Evolutionary conservation across 768 basidiomycete genomes (phyloP), one percentile per base, ranked within the genome.

Genomic region (Suillus americanus): DNA sequence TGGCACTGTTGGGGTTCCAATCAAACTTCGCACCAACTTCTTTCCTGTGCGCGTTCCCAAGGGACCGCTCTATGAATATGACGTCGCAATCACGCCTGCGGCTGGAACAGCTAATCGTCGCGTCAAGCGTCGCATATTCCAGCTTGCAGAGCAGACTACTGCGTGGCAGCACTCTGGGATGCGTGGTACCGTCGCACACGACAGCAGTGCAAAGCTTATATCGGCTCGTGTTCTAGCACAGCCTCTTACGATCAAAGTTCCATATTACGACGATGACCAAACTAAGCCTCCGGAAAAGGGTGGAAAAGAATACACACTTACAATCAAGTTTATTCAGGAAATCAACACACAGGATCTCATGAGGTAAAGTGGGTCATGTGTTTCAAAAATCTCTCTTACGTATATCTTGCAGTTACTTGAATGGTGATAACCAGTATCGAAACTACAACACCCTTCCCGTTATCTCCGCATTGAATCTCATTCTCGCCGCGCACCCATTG

Each of bases 1-100:
- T 69, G 84, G 84, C 40, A 79, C 75, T 0, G 70, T 67, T 3
- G 84, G 84, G 30, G 75, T 25, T 18, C 67, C 72, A 48, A 79
- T 86, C 73, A 82, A 79, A 62, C 76, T 86, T 46, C 82, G 84
- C 25, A 73, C 84, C 3, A 85, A 85, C 62, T 85, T 85, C 74
- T 85, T 86, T 68, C 78, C 84, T 10, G 71, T 86, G 25, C 73
- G 71, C 18, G 74, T 84, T 20, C 83, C 84, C 7, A 81, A 80
- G 63, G 79, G 78, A 7, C 79, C 82, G 1, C 51, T 86, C 28
- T 77, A 78, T 66, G 84, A 85, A 63, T 85, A 85, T 63, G 81
- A 81, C 57, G 77, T 84, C 38, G 66, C 73, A n/a, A 78, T 83
- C 25, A 69, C 74, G 0, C 83, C 83, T 45, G 64, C 53, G 5